Base-by-base conservation (phyloP, 495 filamentous ascomycete species). In the Viridothelium virens region DNA sequence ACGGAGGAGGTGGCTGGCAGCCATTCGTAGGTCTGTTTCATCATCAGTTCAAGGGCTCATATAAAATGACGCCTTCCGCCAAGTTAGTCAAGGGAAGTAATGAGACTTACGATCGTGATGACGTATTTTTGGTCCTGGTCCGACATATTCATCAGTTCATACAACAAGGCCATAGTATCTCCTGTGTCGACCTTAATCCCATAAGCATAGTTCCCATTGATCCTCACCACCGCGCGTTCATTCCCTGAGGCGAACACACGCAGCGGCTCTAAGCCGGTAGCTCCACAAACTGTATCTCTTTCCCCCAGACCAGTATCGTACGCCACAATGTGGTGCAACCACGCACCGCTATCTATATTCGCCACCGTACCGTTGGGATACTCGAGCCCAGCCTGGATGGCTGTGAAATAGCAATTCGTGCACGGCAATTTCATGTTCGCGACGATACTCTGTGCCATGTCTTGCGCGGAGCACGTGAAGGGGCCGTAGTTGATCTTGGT, bases 341-440 rank as follows among this genome's bases (percentile, higher is more conserved):
- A 74, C 59, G 70, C 63, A 63, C 68, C 64, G 4, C 64, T 72
- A 63, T 74, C 69, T 50, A 67, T 64, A 63, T 76, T 76, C 31
- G 72, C 70, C 3, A 25, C 25, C 12, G 66, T 63, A 3, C 74
- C 74, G 50, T 74, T 61, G 16, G 70, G n/a, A 53, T 73, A 73
- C 63, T 76, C 67, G 12, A 77, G 64, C 33, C 41, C 66, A 34
- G 66, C 68, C 39, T 66, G 61, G 18, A 70, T 66, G 25, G 65
- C 47, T 5, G 73, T 74, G 36, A 76, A 46, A 3, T 68, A 34
- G 39, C 75, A 77, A 36, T 74, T 67, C 0, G 39, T 62, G 66
- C 75, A 77, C 6, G 75, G 75, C 7, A 46, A 46, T 16, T 46
- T 7, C 41, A 46, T 46, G 14, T 46, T 46, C 14, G 41, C 7